Percentiles rank a stretch among this genome's conserved stretches.
Conservation (phyloP, 441 rosid genomes). For the Manihot esculenta region DNA sequence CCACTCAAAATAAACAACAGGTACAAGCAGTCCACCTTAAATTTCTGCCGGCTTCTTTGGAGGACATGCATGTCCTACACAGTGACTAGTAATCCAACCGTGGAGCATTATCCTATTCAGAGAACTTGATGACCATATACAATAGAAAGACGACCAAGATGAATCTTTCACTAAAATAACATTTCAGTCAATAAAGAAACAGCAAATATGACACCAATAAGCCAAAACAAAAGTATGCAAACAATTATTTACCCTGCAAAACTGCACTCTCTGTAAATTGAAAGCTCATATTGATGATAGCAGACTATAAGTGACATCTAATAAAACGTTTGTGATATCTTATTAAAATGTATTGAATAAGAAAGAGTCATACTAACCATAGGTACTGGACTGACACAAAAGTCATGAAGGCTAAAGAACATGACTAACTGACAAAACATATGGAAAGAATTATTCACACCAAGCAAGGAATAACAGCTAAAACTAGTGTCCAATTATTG, state of each 20-base stretch:
- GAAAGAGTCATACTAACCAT: background rate
- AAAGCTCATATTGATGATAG: background rate
- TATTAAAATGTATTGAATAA: background rate
- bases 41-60: slow-evolving; percentile 20
- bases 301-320: background rate
- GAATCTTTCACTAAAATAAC: background rate
- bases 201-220: too few relatives aligned
- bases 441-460: background rate
- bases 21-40: slow-evolving; percentile 13
- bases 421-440: background rate
- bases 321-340: background rate
- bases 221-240: background rate
- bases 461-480: background rate
- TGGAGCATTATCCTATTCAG: background rate
- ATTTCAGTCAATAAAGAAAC: background rate
- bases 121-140: background rate
- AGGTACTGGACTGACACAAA: background rate
- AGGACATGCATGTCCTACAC: slow-evolving; percentile 21
- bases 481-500: background rate
- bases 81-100: background rate
- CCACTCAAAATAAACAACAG: background rate
- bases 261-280: background rate
- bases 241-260: background rate
- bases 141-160: background rate
- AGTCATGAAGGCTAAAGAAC: background rate